Base-by-base conservation (phyloP, 2,329 filamentous ascomycete genomes). In the Diaporthe amygdali region DNA sequence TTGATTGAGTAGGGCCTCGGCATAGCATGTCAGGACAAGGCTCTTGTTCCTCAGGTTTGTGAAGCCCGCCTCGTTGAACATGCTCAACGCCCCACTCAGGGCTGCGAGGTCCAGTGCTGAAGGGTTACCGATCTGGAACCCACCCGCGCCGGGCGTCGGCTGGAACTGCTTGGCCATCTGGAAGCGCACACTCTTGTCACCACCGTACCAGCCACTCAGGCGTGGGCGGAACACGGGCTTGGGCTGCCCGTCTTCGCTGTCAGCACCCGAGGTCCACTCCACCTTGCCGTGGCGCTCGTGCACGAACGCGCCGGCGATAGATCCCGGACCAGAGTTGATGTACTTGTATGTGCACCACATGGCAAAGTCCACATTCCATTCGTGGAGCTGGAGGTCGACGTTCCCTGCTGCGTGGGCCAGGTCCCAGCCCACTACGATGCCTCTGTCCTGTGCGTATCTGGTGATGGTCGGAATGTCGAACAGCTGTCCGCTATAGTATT, bases 301-400 rank as follows among this genome's bases (percentile, higher is more conserved):
- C 10, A 97, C 92, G 75, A 95, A 97, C 0, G 92, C 84, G 0
- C 92, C 94, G 1, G 90, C 94, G 74, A 97, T 97, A 20, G 91
- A 88, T 5, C 95, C 95, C 0, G 95, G 94, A 0, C 95, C 95
- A 32, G 91, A 91, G 79, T 97, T 97, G 79, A 97, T 88, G 83
- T 97, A 97, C 83, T 97, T 97, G 87, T 97, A 97, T 22, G 92
- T 95, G 82, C 95, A 97, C 95, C 95, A 97, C 68, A 89, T 93
- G 20, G 95, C 95, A 77, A 97, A 97, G 80, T 97, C 95, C 41
- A 97, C 94, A 75, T 93, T 88, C 95, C 95, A 97, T 76, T 96
- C 93, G 81, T 97, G 94, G 25, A 97, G 86, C 71, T 86, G 82
- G 22, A 97, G 82, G 49, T 93, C 90, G 2, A 97, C 93, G 78